Conservation (phyloP, 257 asterid species). For the Lycium ferocissimum region DNA sequence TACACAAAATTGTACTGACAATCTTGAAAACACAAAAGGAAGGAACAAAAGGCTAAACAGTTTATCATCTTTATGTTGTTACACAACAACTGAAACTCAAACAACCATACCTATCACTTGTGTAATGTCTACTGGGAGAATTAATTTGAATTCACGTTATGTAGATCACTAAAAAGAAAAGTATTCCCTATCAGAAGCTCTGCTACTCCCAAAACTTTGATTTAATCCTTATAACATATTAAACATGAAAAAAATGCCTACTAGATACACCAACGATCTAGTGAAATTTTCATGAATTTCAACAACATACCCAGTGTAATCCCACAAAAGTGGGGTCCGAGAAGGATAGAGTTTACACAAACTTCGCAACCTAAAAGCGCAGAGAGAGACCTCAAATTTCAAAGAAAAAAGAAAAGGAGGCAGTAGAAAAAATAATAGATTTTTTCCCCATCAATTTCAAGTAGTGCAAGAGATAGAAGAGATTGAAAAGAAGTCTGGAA, state of each 20-base stretch:
- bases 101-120: slow-evolving; percentile 18
- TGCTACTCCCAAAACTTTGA: not conserved
- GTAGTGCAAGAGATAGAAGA: not conserved
- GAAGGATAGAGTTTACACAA: too few species aligned
- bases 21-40: too few species aligned
- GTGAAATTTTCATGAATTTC: too few species aligned
- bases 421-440: too few species aligned
- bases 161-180: not conserved
- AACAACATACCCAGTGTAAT: too few species aligned
- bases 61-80: not conserved
- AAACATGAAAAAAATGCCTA: not conserved
- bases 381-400: too few species aligned
- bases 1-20: too few species aligned
- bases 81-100: not conserved
- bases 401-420: too few species aligned
- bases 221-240: not conserved
- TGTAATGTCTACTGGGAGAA: not conserved
- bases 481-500: slow-evolving; percentile 22
- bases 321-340: too few species aligned
- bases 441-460: not conserved
- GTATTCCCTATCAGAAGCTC: not conserved
- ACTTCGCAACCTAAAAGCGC: too few species aligned
- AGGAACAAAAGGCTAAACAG: too few species aligned
- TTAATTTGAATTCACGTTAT: not conserved
- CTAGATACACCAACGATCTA: not conserved